These are phyloP conservation scores for Podosphaera leucotricha DNA, from an alignment of 2,329 filamentous ascomycete species.

Conservation along the genomic window DNA sequence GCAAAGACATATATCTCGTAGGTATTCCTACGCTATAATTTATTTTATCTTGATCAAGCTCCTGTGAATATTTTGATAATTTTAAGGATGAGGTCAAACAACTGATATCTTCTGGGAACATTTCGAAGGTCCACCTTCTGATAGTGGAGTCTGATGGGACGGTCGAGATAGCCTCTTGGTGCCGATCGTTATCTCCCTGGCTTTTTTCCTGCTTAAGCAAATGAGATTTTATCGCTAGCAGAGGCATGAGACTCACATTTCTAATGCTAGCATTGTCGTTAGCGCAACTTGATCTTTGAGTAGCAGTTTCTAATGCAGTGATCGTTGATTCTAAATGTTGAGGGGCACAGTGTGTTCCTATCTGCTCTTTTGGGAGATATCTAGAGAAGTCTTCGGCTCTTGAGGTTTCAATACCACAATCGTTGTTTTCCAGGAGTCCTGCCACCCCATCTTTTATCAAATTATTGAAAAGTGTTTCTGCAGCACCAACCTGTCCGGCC, in stretches of 20 bases:
- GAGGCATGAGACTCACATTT: too few relatives aligned
- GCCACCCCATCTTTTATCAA: conserved; percentile 26
- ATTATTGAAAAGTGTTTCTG: conserved; percentile 26
- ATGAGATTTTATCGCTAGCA: too few relatives aligned
- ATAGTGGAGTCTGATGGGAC: not conserved
- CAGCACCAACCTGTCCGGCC: conserved; percentile 23
- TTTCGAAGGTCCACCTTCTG: not conserved
- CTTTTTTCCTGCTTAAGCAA: not conserved
- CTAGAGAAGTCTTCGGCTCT: not conserved
- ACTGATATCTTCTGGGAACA: not conserved
- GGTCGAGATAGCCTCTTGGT: not conserved
- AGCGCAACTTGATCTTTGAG: not conserved
- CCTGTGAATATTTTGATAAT: not conserved
- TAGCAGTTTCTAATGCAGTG: not conserved
- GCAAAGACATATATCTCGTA: not conserved
- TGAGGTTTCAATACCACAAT: too few relatives aligned
- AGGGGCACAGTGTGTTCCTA: not conserved
- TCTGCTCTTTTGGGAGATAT: not conserved
- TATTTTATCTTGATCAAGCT: not conserved
- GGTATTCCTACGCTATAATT: not conserved
- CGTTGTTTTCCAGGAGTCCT: conserved; percentile 14
- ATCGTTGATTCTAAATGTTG: not conserved
- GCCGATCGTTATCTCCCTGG: not conserved
- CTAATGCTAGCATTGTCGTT: not conserved
- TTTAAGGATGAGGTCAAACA: not conserved